A percentile compares a stretch with the other conserved stretches of the same genome.
Conservation (phyloP, 1,284 basidiomycete species). For the Trichosporon sp. region DNA sequence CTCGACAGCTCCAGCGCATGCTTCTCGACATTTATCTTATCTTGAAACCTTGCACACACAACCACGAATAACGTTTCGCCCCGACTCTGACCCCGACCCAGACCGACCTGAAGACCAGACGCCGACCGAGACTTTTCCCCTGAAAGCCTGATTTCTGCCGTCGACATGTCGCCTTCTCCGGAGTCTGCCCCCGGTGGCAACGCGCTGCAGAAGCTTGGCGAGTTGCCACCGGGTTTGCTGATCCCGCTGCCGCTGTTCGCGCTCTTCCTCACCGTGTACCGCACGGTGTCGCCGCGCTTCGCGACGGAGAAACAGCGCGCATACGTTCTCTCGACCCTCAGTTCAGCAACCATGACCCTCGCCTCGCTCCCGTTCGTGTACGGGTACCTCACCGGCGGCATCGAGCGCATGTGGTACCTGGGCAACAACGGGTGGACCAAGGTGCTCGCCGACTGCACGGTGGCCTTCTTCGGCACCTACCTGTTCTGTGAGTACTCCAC, state of each 20-base stretch:
- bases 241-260: constrained; percentile 23
- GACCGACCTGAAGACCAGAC: not conserved
- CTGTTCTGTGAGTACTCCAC: constrained; percentile 34
- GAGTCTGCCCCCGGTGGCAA: not conserved
- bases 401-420: constrained; percentile 20
- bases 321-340: constrained; percentile 57
- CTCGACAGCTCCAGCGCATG: not conserved
- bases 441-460: constrained; percentile 25
- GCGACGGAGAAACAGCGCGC: constrained; percentile 52
- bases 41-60: not conserved
- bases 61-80: not conserved
- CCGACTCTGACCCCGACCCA: not conserved
- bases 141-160: not conserved
- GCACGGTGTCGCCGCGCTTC: constrained; percentile 46
- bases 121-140: not conserved
- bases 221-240: constrained; percentile 32
- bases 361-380: constrained; percentile 54
- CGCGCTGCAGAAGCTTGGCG: not conserved
- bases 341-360: constrained; percentile 53
- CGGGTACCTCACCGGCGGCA: constrained; percentile 47
- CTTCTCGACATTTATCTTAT: not conserved
- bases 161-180: not conserved
- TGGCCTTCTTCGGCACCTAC: constrained; percentile 44
- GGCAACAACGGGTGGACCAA: constrained; percentile 31
- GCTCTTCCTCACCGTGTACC: constrained; percentile 38